Conservation (phyloP, 495 filamentous ascomycete species). For the Bombardia bombarda region DNA sequence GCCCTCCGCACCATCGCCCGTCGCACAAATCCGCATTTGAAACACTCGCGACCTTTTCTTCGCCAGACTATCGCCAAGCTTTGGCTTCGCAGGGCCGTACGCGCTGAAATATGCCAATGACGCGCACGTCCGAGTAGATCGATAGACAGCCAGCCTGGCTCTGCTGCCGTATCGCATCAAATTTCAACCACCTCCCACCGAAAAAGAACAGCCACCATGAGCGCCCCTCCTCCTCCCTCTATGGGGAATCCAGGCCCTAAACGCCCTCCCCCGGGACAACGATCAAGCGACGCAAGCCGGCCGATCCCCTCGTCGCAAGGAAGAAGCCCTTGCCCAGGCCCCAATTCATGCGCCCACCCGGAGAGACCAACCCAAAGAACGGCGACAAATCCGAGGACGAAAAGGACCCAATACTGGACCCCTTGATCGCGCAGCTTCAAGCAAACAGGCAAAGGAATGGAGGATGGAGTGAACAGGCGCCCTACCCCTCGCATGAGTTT, state of each 20-base stretch:
- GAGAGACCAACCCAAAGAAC: neutral
- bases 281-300: slow-evolving; percentile 38
- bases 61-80: too few relatives aligned
- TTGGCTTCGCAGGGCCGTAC: too few relatives aligned
- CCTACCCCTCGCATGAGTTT: slow-evolving; percentile 49
- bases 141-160: too few relatives aligned
- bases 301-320: slow-evolving; percentile 59
- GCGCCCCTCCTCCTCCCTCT: slow-evolving; percentile 50
- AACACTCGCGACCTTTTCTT: too few relatives aligned
- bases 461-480: slow-evolving; percentile 53
- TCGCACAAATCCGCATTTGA: too few relatives aligned
- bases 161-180: too few relatives aligned
- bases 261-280: slow-evolving; percentile 19
- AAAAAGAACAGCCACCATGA: too few relatives aligned
- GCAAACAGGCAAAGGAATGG: slow-evolving; percentile 42
- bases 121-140: too few relatives aligned
- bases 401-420: slow-evolving; percentile 2
- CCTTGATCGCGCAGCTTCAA: slow-evolving; percentile 24
- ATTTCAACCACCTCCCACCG: too few relatives aligned
- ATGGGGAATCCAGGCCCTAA: slow-evolving; percentile 28
- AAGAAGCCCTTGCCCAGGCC: slow-evolving; percentile 39
- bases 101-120: too few relatives aligned
- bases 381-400: neutral
- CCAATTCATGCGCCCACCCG: neutral
- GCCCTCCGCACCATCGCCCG: too few relatives aligned